Evolutionary conservation across 768 basidiomycete genomes (phyloP).

Genomic region (Chiua virens): DNA sequence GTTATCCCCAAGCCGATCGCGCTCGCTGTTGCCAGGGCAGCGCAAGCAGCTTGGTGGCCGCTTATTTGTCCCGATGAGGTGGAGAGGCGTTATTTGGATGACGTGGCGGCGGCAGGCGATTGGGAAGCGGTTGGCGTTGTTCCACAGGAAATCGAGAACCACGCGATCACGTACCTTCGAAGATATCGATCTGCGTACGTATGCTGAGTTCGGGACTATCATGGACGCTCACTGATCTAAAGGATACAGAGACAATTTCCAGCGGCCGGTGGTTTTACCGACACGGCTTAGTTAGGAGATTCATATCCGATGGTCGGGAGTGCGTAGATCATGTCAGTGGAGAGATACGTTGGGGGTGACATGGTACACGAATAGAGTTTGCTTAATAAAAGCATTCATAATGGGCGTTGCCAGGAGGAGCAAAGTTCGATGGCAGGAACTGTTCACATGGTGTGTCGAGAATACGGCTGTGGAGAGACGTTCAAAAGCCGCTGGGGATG

Average conservation of each 20-base stretch:
- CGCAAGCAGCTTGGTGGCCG: slow-evolving; percentile 88
- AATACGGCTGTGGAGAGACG: slow-evolving; percentile 15
- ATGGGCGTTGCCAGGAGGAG: slow-evolving; percentile 31
- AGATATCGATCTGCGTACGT: slow-evolving; percentile 88
- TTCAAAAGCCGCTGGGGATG: slow-evolving; percentile 26
- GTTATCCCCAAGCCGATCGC: slow-evolving; percentile 76
- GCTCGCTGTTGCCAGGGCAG: slow-evolving; percentile 55
- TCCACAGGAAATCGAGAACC: slow-evolving; percentile 83
- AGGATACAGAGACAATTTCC: slow-evolving; percentile 56
- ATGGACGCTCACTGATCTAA: slow-evolving; percentile 10
- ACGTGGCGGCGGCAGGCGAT: slow-evolving; percentile 68
- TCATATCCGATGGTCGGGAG: slow-evolving; percentile 31
- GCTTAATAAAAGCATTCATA: slow-evolving; percentile 17
- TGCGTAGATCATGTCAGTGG: slow-evolving; percentile 25
- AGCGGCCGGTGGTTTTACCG: slow-evolving; percentile 67
- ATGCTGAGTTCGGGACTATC: slow-evolving; percentile 7
- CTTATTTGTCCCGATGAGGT: slow-evolving; percentile 90
- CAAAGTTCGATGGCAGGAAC: slow-evolving; percentile 9
- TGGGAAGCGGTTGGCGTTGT: slow-evolving; percentile 82
- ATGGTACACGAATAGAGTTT: slow-evolving; percentile 26
- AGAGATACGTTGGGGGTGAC: slow-evolving; percentile 13
- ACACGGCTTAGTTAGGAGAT: slow-evolving; percentile 39
- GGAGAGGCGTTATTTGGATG: slow-evolving; percentile 81
- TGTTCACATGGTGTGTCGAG: slow-evolving; percentile 20
- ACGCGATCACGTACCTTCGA: slow-evolving; percentile 88